These are phyloP conservation scores for Chimonanthus praecox DNA, from an alignment of 164 flowering plant genomes.

Conservation along the genomic window DNA sequence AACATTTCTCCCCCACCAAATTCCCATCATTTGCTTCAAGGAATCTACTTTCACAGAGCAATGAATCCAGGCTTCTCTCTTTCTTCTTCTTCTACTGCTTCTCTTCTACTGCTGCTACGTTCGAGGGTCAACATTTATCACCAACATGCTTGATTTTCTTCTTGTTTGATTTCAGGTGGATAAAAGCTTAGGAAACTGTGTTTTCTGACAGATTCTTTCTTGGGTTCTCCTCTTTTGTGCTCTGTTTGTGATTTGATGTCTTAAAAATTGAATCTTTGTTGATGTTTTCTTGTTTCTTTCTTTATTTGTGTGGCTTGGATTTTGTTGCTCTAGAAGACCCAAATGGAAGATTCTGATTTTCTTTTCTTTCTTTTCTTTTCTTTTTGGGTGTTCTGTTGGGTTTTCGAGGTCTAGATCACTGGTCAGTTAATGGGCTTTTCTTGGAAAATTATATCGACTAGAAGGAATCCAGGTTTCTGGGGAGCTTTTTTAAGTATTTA, in stretches of 20 bases:
- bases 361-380: background rate
- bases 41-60: conserved; percentile 26
- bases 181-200: conserved; percentile 14
- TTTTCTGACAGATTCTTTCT: conserved; percentile 26
- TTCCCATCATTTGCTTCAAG: conserved; percentile 27
- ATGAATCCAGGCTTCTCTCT: conserved; percentile 18
- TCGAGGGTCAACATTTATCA: conserved; percentile 16
- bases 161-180: conserved; percentile 19
- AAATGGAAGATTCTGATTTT: conserved; percentile 17
- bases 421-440: conserved; percentile 8
- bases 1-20: conserved; percentile 40
- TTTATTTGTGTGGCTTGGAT: conserved; percentile 12
- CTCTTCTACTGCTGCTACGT: background rate
- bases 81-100: background rate
- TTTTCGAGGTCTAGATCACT: conserved; percentile 10
- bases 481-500: background rate
- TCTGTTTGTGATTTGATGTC: conserved; percentile 24
- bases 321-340: conserved; percentile 14
- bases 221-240: conserved; percentile 11
- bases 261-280: background rate
- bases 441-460: background rate
- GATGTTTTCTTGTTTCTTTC: background rate
- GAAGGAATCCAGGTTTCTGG: background rate
- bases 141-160: conserved; percentile 26
- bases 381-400: background rate